These are phyloP conservation scores for Scytalidium sp. DNA, from an alignment of 2,329 filamentous ascomycete genomes.

Conservation along the genomic window DNA sequence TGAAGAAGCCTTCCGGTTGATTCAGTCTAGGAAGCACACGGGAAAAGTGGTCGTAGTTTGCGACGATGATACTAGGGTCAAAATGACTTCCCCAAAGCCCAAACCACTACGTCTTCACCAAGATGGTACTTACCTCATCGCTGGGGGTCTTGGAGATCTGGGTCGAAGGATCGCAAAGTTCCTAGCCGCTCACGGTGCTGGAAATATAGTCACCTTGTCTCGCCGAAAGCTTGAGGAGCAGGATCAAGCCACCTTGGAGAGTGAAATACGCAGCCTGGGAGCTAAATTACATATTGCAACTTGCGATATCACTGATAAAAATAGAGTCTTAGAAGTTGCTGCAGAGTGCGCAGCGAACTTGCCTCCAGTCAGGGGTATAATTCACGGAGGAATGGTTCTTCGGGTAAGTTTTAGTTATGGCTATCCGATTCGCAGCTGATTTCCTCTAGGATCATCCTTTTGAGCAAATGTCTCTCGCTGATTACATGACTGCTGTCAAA, in stretches of 20 bases:
- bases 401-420: conserved; percentile 6
- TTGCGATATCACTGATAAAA: conserved; percentile 15
- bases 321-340: background rate
- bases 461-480: conserved; percentile 18
- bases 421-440: background rate
- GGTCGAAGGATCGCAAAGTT: conserved; percentile 17
- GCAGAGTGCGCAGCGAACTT: conserved; percentile 2
- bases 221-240: conserved; percentile 7
- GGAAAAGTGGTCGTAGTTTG: conserved; percentile 20
- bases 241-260: conserved; percentile 8
- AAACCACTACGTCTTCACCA: conserved; percentile 7
- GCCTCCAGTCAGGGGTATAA: conserved; percentile 19
- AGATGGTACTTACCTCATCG: conserved; percentile 21
- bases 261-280: conserved; percentile 5
- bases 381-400: conserved; percentile 25
- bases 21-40: conserved; percentile 18
- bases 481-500: conserved; percentile 5
- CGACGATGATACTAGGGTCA: conserved; percentile 4
- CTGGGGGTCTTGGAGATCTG: conserved; percentile 24
- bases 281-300: conserved; percentile 13
- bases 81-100: background rate
- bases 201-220: conserved; percentile 13
- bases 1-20: conserved; percentile 13
- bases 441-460: conserved; percentile 17
- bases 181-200: conserved; percentile 12